phyloP scores from a whole-genome alignment of 352 stramenopile genomes.

The Globisporangium radiosum region DNA sequence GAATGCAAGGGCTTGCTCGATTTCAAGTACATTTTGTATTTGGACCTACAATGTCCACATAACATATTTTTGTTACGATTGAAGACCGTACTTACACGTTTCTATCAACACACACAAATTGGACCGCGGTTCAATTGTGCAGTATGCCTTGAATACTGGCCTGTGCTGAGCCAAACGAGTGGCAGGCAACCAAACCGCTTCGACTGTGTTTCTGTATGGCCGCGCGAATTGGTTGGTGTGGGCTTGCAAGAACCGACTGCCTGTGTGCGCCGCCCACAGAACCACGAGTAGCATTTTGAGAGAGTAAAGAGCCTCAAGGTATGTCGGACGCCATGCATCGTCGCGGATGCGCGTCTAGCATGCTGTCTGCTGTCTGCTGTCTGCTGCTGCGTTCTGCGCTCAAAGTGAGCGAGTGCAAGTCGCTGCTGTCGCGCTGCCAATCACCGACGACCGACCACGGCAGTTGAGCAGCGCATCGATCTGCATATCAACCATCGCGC shows the following conservation, averaged over 20 bases:
- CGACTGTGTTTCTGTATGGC: conserved; percentile 13
- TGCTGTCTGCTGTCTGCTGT: neutral
- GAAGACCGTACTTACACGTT: too few species aligned
- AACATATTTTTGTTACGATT: too few species aligned
- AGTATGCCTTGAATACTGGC: too few species aligned
- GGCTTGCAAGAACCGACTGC: conserved; percentile 2
- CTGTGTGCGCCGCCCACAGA: conserved; percentile 3
- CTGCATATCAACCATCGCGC: too few species aligned
- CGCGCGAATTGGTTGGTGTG: conserved; percentile 13
- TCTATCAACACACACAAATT: too few species aligned
- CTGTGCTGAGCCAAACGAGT: conserved; percentile 1
- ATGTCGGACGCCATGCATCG: conserved; percentile 2
- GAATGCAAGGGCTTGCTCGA: too few species aligned
- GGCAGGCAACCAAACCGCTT: conserved; percentile 3
- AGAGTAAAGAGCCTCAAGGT: conserved; percentile 21
- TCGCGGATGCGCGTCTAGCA: neutral
- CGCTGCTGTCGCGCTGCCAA: neutral
- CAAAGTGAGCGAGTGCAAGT: neutral
- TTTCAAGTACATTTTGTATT: too few species aligned
- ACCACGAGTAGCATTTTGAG: conserved; percentile 21
- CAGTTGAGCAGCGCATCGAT: neutral
- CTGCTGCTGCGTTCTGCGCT: too few species aligned
- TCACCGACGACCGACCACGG: neutral
- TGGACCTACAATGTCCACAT: too few species aligned
- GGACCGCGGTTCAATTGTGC: too few species aligned